phyloP scores from a whole-genome alignment of 164 flowering plant species.

The Kingdonia uniflora region DNA sequence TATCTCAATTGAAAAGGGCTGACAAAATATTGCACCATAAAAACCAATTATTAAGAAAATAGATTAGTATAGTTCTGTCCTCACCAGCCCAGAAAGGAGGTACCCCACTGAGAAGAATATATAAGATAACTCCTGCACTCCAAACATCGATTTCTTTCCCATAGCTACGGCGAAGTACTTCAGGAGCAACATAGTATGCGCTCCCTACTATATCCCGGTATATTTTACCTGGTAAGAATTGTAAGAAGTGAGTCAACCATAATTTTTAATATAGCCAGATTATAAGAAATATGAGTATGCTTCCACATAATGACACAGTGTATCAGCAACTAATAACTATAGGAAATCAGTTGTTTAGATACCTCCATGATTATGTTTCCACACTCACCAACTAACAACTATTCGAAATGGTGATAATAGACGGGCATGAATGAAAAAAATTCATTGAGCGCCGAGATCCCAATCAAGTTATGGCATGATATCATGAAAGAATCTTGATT shows the following conservation, averaged over 20 bases:
- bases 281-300: neutral
- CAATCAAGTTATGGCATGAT: no score
- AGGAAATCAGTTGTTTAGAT: no score
- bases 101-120: slow-evolving; percentile 67
- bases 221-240: slow-evolving; percentile 50
- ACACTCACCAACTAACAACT: no score
- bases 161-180: slow-evolving; percentile 68
- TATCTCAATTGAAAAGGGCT: neutral
- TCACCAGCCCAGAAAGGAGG: slow-evolving; percentile 87
- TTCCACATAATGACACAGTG: neutral
- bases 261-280: neutral
- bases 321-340: neutral
- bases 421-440: no score
- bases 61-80: neutral
- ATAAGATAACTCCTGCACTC: slow-evolving; percentile 91
- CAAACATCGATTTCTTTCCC: slow-evolving; percentile 88
- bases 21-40: neutral
- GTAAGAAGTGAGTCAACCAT: neutral
- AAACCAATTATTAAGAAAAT: neutral
- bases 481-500: no score
- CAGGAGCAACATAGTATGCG: slow-evolving; percentile 95
- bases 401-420: no score
- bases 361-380: no score
- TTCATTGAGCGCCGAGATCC: no score
- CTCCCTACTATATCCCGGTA: slow-evolving; percentile 85